Evolutionary conservation across 1,139 yeast species (phyloP).

Genomic region (Suhomyces bribrorum): DNA sequence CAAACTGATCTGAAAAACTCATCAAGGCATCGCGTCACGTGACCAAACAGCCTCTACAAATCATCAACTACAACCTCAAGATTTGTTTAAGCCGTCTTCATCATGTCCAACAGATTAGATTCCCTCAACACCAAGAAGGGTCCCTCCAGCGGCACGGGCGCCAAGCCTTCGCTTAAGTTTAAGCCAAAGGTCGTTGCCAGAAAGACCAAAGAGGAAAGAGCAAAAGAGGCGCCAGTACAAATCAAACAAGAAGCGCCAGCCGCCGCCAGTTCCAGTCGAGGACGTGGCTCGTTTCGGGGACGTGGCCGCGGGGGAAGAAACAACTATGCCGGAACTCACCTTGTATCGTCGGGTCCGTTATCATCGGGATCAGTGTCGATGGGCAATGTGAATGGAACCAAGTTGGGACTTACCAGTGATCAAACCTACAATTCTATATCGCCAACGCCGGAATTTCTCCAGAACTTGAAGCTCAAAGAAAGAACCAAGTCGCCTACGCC

Average conservation of each 20-base stretch:
- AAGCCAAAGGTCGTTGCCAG: slow-evolving; percentile 84
- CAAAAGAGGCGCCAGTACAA: slow-evolving; percentile 63
- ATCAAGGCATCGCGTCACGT: no score
- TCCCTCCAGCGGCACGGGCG: slow-evolving; percentile 11
- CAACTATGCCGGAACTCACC: slow-evolving; percentile 62
- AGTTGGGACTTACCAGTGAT: slow-evolving; percentile 31
- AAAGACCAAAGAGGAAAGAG: slow-evolving; percentile 80
- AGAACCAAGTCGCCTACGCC: slow-evolving; percentile 11
- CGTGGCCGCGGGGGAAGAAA: slow-evolving; percentile 45
- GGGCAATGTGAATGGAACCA: slow-evolving; percentile 34
- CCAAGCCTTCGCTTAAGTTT: slow-evolving; percentile 63
- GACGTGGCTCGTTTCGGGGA: slow-evolving; percentile 30
- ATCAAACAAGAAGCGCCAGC: slow-evolving; percentile 38
- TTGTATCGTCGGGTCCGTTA: slow-evolving; percentile 71
- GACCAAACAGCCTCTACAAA: no score
- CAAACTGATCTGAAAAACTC: no score
- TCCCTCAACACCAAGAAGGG: slow-evolving; percentile 42
- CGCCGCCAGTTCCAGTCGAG: slow-evolving; percentile 19
- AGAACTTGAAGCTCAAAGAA: slow-evolving; percentile 37
- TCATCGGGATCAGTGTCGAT: slow-evolving; percentile 62
- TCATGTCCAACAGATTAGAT: slow-evolving; percentile 48
- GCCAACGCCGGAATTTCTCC: slow-evolving; percentile 43
- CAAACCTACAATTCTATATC: slow-evolving; percentile 28
- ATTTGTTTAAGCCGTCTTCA: neutral
- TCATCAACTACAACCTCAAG: neutral